Evolutionary conservation across 192 early-diverging fungal genomes (phyloP).

Genomic region (Coemansia furcata): DNA sequence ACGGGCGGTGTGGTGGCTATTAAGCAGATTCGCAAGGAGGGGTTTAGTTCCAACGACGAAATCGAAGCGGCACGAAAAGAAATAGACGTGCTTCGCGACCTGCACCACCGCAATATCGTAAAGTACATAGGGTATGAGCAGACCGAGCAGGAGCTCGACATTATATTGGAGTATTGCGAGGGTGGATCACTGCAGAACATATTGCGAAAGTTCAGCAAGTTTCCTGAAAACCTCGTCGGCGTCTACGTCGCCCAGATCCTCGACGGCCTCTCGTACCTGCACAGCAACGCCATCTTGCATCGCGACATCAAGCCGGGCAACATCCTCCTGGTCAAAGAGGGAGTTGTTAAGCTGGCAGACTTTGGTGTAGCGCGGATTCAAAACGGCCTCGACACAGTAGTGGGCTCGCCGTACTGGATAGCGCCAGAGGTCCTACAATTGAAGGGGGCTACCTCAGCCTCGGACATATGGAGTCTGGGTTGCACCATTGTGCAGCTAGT

Average conservation of each 20-base stretch:
- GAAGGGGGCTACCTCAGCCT: slow-evolving; percentile 64
- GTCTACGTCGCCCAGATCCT: slow-evolving; percentile 67
- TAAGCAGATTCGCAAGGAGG: slow-evolving; percentile 64
- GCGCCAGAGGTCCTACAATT: slow-evolving; percentile 72
- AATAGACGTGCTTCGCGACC: slow-evolving; percentile 78
- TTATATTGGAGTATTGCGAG: slow-evolving; percentile 83
- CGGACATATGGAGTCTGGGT: slow-evolving; percentile 72
- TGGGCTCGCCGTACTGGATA: slow-evolving; percentile 79
- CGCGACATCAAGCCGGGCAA: slow-evolving; percentile 66
- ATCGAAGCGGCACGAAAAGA: slow-evolving; percentile 67
- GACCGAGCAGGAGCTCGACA: slow-evolving; percentile 67
- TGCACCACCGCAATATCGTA: slow-evolving; percentile 68
- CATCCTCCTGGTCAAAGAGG: slow-evolving; percentile 68
- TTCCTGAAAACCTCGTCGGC: slow-evolving; percentile 68
- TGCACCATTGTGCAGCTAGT: slow-evolving; percentile 72
- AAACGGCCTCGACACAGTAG: slow-evolving; percentile 63
- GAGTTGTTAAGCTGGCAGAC: slow-evolving; percentile 72
- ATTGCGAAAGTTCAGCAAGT: slow-evolving; percentile 69
- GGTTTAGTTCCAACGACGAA: slow-evolving; percentile 61
- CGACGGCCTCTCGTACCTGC: slow-evolving; percentile 54
- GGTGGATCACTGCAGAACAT: slow-evolving; percentile 71
- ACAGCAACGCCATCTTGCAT: slow-evolving; percentile 58
- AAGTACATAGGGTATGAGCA: slow-evolving; percentile 75
- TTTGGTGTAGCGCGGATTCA: slow-evolving; percentile 71
- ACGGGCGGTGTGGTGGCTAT: slow-evolving; percentile 71